Base-by-base conservation (phyloP, 495 filamentous ascomycete genomes). In the Penicillium angulare region DNA sequence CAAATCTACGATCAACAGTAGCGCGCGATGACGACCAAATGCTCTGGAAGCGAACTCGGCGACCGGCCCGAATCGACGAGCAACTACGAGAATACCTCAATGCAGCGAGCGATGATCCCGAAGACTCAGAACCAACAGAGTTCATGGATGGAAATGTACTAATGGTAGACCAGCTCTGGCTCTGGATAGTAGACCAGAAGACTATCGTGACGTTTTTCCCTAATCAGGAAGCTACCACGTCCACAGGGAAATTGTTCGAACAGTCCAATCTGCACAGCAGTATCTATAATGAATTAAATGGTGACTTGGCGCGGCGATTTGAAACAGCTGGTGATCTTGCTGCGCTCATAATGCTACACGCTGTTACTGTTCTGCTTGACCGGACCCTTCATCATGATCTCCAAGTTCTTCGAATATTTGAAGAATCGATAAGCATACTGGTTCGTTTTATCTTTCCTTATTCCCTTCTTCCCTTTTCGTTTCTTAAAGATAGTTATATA, bases 151-250 rank as follows among this genome's bases (percentile, higher is more conserved):
- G 79, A 0, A 84, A 85, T 54, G 76, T 86, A 13, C 67, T 87
- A 10, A 86, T 87, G 83, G 83, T 88, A 7, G 84, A 87, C 52
- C 83, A 86, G 50, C 67, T 88, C 4, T 87, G 84, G 85, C 61
- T 86, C 1, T 88, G 82, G 82, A 79, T 84, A 12, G 76, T 86
- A 5, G 76, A 86, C 48, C 71, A 72, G 20, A 81, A 79, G 72
- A 82, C 78, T 2, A 55, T 85, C 26, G 66, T 78, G 7, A 84
- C 83, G 0, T 85, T 83, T 60, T 85, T 85, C 50, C 78, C 82
- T 1, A 65, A 67, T 13, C 69, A 71, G 36, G 66, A 73, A 35
- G 61, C 68, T 5, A 70, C 66, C 2, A 74, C 64, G 0, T 69
- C 67, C 1, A 81, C 84, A 46, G 82, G 76, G 0, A 81, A 79